phyloP scores from a whole-genome alignment of 192 early-diverging fungal species.

The Podila verticillata region DNA sequence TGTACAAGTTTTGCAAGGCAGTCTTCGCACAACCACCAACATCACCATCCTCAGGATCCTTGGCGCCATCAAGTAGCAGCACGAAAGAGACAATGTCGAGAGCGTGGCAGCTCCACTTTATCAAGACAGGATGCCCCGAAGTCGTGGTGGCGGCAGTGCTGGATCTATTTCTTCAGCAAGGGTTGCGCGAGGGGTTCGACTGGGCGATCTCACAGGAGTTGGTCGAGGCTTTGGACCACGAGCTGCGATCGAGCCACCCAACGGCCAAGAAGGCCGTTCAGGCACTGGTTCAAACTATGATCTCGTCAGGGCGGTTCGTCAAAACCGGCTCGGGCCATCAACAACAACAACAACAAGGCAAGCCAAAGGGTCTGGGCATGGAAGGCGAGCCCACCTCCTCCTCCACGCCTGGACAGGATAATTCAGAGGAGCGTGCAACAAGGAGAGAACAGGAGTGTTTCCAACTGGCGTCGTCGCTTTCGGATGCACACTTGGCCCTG shows the following conservation, averaged over 20 bases:
- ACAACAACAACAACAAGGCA: background rate
- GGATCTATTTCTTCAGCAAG: slow-evolving; percentile 23
- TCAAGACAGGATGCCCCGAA: slow-evolving; percentile 38
- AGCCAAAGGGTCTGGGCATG: background rate
- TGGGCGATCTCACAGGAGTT: slow-evolving; percentile 18
- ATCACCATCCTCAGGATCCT: background rate
- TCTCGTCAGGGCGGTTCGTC: slow-evolving; percentile 19
- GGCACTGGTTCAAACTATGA: slow-evolving; percentile 23
- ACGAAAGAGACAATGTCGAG: background rate
- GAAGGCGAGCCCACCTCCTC: too few relatives aligned
- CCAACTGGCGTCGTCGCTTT: slow-evolving; percentile 9
- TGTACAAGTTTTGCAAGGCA: slow-evolving; percentile 8
- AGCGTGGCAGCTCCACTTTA: slow-evolving; percentile 32
- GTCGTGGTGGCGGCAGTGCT: slow-evolving; percentile 13
- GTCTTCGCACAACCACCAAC: background rate
- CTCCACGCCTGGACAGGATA: background rate
- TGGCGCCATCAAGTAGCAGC: background rate
- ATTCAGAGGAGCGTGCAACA: background rate
- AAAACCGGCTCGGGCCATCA: background rate
- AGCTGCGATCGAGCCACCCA: slow-evolving; percentile 11
- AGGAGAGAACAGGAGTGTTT: background rate
- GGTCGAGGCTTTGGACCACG: slow-evolving; percentile 28
- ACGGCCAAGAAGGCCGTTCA: slow-evolving; percentile 16
- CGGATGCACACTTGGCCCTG: slow-evolving; percentile 18
- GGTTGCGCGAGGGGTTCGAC: slow-evolving; percentile 21